A percentile compares a stretch with the other conserved stretches of the same genome.
Evolutionary conservation across 2,329 filamentous ascomycete species (phyloP).

Genomic region (Saccharata proteae): DNA sequence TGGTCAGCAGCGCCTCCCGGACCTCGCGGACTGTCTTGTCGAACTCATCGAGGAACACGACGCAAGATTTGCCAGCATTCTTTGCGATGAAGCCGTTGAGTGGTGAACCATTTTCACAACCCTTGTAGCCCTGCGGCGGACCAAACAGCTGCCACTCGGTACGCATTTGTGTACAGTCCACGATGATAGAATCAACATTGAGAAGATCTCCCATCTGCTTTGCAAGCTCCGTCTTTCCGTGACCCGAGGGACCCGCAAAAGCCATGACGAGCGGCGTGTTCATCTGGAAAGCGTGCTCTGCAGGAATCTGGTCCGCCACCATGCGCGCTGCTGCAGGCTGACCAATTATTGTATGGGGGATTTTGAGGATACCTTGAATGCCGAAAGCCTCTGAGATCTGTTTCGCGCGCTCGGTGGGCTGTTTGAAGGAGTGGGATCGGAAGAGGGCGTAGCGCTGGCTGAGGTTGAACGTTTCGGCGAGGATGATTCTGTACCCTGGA

Average conservation of each 20-base stretch:
- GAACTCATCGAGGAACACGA: conserved; percentile 42
- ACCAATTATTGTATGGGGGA: conserved; percentile 25
- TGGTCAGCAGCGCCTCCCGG: conserved; percentile 31
- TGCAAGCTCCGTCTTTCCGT: conserved; percentile 40
- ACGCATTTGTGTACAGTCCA: conserved; percentile 31
- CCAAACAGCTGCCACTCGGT: conserved; percentile 33
- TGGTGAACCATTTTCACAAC: conserved; percentile 25
- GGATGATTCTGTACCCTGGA: background rate
- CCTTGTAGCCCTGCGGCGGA: conserved; percentile 21
- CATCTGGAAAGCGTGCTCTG: conserved; percentile 18
- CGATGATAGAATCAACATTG: conserved; percentile 22
- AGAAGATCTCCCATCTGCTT: conserved; percentile 29
- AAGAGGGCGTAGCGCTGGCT: conserved; percentile 4
- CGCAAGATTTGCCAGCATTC: conserved; percentile 22
- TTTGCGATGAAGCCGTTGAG: conserved; percentile 37
- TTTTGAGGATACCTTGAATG: conserved; percentile 15
- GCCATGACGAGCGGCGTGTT: conserved; percentile 22
- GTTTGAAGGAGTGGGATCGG: background rate
- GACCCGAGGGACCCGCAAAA: conserved; percentile 36
- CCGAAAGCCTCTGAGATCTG: conserved; percentile 7
- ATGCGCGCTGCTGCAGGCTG: conserved; percentile 18
- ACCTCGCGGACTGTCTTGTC: conserved; percentile 34
- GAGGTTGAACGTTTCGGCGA: background rate
- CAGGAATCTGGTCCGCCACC: conserved; percentile 17
- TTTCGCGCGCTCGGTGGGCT: background rate